These are phyloP conservation scores for Syzygium aromaticum DNA, from an alignment of 345 rosid species.

Conservation along the genomic window DNA sequence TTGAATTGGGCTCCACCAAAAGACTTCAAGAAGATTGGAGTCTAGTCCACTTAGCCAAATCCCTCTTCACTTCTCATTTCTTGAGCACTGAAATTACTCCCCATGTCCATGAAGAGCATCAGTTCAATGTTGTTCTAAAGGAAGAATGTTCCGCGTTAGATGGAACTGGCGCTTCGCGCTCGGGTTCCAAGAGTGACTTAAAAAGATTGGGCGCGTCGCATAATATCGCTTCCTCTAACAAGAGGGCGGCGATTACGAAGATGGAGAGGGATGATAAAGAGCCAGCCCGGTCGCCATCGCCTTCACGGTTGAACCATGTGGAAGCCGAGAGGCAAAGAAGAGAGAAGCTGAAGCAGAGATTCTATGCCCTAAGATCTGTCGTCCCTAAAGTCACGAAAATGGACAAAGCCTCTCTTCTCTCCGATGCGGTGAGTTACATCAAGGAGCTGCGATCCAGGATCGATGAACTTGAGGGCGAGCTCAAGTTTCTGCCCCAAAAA, in stretches of 20 bases:
- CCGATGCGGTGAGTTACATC: conserved; percentile 66
- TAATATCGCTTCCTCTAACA: not conserved
- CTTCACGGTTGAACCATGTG: conserved; percentile 41
- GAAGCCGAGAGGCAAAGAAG: conserved; percentile 88
- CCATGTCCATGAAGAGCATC: not conserved
- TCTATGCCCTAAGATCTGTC: conserved; percentile 73
- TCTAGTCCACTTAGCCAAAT: conserved; percentile 24
- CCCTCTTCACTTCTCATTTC: conserved; percentile 16
- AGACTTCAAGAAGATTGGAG: conserved; percentile 23
- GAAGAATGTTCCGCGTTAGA: not conserved
- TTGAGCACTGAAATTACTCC: not conserved
- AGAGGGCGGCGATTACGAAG: not conserved
- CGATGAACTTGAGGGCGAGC: conserved; percentile 35
- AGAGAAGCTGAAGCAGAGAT: conserved; percentile 70
- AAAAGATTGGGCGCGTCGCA: not conserved
- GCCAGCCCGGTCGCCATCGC: conserved; percentile 21
- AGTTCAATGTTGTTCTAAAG: conserved; percentile 5
- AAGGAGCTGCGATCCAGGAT: conserved; percentile 47
- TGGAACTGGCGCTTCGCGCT: not conserved
- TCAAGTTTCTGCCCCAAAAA: conserved; percentile 1
- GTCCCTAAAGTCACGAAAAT: conserved; percentile 87
- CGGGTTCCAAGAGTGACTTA: not conserved
- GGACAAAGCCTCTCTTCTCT: conserved; percentile 83
- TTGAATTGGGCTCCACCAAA: conserved; percentile 46
- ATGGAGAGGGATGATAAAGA: conserved; percentile 26